Conservation (phyloP, 164 flowering plant species). For the Piper betle region DNA sequence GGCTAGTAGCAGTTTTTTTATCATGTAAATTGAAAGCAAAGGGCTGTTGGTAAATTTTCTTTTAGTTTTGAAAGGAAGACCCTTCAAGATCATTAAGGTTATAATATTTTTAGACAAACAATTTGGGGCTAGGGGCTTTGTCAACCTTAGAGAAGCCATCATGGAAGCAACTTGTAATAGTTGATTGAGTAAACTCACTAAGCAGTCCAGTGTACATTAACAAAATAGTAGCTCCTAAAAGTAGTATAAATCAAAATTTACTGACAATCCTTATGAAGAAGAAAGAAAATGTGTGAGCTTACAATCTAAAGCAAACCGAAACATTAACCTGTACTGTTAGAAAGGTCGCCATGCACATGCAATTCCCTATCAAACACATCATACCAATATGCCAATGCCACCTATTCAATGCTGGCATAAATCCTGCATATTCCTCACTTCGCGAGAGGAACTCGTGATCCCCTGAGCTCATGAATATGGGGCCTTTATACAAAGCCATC, state of each 20-base stretch:
- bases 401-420: conserved; percentile 86
- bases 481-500: conserved; percentile 85
- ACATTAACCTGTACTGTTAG: conserved; percentile 69
- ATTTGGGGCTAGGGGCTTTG: background rate
- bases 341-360: conserved; percentile 91
- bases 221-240: background rate
- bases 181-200: background rate
- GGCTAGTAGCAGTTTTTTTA: too few relatives aligned
- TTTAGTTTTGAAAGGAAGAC: too few relatives aligned
- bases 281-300: background rate
- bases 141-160: background rate
- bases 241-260: background rate
- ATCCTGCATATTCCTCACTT: conserved; percentile 55
- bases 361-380: conserved; percentile 83
- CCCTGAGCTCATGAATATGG: conserved; percentile 48
- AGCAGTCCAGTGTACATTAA: background rate
- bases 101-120: too few relatives aligned
- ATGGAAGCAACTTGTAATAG: too few relatives aligned
- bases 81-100: too few relatives aligned
- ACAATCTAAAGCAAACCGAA: background rate
- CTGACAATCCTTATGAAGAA: background rate
- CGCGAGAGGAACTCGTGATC: conserved; percentile 26
- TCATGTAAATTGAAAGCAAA: too few relatives aligned
- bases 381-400: conserved; percentile 79
- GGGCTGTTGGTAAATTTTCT: too few relatives aligned